A percentile compares a stretch with the other conserved stretches of the same genome.
Evolutionary conservation across 2,329 filamentous ascomycete species (phyloP).

Genomic region (Xylaria sp.): DNA sequence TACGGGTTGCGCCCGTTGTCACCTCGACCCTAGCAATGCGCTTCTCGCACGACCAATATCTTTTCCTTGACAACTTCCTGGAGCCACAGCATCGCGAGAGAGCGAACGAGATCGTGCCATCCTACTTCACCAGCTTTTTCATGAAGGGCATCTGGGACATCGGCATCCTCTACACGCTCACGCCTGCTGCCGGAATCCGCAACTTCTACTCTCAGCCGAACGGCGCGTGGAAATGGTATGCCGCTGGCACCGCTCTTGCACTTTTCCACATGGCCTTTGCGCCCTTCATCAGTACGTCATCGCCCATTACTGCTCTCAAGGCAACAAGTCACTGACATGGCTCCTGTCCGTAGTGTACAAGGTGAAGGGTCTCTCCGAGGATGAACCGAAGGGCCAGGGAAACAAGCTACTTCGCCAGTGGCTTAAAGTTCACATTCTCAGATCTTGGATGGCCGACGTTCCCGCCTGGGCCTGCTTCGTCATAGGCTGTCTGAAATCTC

Average conservation of each 20-base stretch:
- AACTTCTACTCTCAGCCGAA: constrained; percentile 41
- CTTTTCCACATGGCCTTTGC: constrained; percentile 49
- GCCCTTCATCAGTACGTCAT: constrained; percentile 42
- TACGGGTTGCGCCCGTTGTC: constrained; percentile 58
- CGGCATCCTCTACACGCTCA: constrained; percentile 43
- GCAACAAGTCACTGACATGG: not conserved
- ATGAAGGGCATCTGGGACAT: constrained; percentile 44
- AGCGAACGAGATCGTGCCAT: constrained; percentile 53
- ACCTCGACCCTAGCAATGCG: constrained; percentile 59
- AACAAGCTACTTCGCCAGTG: constrained; percentile 43
- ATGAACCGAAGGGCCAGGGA: constrained; percentile 41
- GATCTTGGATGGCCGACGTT: constrained; percentile 46
- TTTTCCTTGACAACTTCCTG: constrained; percentile 55
- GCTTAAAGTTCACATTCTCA: constrained; percentile 45
- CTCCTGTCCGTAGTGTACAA: constrained; percentile 36
- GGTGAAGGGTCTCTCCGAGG: constrained; percentile 43
- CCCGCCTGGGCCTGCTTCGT: constrained; percentile 49
- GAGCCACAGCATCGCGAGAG: constrained; percentile 44
- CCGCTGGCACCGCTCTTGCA: constrained; percentile 45
- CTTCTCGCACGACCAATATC: constrained; percentile 57
- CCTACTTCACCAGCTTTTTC: constrained; percentile 58
- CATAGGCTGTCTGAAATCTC: constrained; percentile 43
- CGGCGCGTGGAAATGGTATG: constrained; percentile 47
- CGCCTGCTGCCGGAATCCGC: constrained; percentile 43
- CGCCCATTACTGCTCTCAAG: not conserved